Conservation (phyloP, 2,329 filamentous ascomycete species). For the Sarocladium oryzae region DNA sequence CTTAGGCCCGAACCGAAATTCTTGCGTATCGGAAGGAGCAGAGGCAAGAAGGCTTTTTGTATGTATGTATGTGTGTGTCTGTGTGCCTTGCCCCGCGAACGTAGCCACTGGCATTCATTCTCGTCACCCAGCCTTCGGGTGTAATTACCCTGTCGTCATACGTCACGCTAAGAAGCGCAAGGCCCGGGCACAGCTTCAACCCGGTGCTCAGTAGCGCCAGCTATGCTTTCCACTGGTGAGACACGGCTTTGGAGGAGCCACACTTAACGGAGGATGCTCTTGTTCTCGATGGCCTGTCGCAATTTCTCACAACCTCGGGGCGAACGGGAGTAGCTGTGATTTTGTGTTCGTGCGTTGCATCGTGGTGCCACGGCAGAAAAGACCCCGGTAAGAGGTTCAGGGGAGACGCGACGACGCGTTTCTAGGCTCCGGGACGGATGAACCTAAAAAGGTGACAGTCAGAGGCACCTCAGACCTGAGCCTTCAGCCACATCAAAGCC, state of each 20-base stretch:
- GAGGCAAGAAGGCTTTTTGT: no score
- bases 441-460: background rate
- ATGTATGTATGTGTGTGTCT: no score
- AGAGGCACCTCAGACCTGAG: background rate
- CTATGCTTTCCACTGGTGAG: background rate
- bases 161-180: background rate
- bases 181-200: background rate
- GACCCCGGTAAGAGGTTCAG: background rate
- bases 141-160: slow-evolving; percentile 6
- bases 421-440: background rate
- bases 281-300: background rate
- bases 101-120: background rate
- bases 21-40: no score
- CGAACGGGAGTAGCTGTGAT: background rate
- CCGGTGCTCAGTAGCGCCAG: background rate
- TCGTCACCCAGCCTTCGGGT: background rate
- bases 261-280: background rate
- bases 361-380: background rate
- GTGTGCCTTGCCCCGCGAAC: no score
- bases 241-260: slow-evolving; percentile 1
- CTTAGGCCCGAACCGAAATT: background rate
- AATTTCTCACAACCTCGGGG: background rate
- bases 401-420: slow-evolving; percentile 9
- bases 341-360: background rate
- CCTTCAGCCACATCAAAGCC: background rate